Percentiles rank a stretch among this genome's conserved stretches.
Evolutionary conservation across 1,139 yeast species (phyloP).

Genomic region (Taiozyma sp.): DNA sequence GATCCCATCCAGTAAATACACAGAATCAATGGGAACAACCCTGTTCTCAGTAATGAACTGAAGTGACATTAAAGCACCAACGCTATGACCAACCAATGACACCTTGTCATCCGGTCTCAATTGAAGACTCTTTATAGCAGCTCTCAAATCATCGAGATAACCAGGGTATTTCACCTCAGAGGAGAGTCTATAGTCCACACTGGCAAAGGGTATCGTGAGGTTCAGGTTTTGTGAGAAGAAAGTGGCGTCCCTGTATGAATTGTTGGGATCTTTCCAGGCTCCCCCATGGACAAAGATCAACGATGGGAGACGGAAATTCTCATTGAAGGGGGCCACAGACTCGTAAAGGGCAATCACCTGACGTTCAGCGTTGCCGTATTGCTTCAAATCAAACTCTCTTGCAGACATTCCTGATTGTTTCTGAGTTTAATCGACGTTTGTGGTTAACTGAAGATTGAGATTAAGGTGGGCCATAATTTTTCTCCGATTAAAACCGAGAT

Average conservation of each 20-base stretch:
- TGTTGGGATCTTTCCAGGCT: slow-evolving; percentile 75
- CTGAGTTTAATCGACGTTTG: background rate
- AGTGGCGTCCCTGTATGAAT: slow-evolving; percentile 54
- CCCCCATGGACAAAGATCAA: slow-evolving; percentile 76
- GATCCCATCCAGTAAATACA: slow-evolving; percentile 43
- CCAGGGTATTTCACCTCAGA: slow-evolving; percentile 61
- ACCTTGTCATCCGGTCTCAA: slow-evolving; percentile 25
- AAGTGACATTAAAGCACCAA: slow-evolving; percentile 68
- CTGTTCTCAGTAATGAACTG: slow-evolving; percentile 37
- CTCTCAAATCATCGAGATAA: slow-evolving; percentile 54
- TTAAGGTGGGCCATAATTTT: too few species aligned
- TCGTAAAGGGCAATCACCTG: background rate
- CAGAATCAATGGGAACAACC: slow-evolving; percentile 8
- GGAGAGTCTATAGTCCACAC: slow-evolving; percentile 63
- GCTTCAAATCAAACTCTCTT: background rate
- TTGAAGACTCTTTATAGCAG: slow-evolving; percentile 35
- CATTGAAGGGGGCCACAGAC: background rate
- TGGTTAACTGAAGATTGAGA: too few species aligned
- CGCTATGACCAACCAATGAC: slow-evolving; percentile 67
- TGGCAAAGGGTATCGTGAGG: slow-evolving; percentile 19
- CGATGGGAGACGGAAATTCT: background rate
- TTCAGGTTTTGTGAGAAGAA: slow-evolving; percentile 27
- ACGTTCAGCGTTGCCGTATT: background rate
- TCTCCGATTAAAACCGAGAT: too few species aligned
- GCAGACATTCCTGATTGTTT: background rate